Evolutionary conservation across 106 monocot genomes (phyloP), one percentile per base, ranked within the genome.

Genomic region (Allium sativum): DNA sequence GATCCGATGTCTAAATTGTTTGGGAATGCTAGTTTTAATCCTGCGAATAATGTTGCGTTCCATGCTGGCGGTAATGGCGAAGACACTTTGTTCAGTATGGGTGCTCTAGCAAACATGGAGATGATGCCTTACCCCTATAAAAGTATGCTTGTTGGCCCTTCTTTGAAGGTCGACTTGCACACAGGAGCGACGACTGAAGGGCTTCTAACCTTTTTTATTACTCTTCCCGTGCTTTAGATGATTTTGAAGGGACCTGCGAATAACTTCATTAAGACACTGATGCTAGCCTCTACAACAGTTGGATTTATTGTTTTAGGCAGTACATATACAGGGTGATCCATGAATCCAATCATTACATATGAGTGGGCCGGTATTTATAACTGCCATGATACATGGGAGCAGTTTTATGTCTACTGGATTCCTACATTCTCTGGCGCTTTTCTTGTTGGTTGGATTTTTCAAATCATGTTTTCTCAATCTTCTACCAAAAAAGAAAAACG

Each of bases 331-430:
- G 91, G 91, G 9, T 86, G 86, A n/a, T 75, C 91, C 66, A 75
- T 91, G 80, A 91, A 91, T 59, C 91, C 91, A 45, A 86, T 78
- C 41, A 91, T 86, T 68, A 84, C 89, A 59, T 89, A 73, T 79
- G 89, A 78, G 15, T 89, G 89, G 89, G 89, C 89, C n/a, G 84
- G 76, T 66, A 21, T 79, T 22, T 74, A 82, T 62, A 76, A 85
- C 42, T 67, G 58, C 3, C 69, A 59, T 46, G 48, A 59, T 47
- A 59, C 59, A 59, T 69, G 69, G 69, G 59, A 59, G 17, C 69
- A 69, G 4, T 59, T 69, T 50, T 69, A 69, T 50, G 59, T 69
- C 21, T 69, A 69, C 47, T 69, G 69, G 69, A 69, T 69, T 48
- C 45, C 48, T 13, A 45, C 69, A 7, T 69, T 69, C 69, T 48